Evolutionary conservation across 1,139 yeast species (phyloP).

Genomic region (Yarrowia galli): DNA sequence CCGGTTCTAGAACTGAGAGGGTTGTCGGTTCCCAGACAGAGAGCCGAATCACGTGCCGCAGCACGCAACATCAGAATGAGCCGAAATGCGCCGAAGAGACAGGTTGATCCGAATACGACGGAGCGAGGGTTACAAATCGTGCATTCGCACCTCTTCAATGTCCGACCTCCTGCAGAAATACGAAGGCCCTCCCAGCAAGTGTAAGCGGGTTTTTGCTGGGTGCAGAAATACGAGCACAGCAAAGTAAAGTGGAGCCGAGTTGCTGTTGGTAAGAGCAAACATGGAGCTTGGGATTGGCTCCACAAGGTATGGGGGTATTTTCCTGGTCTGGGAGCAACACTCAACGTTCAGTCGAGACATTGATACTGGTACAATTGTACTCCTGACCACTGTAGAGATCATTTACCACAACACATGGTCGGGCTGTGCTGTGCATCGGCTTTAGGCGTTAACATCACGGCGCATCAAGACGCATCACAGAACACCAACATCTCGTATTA

Average conservation of each 20-base stretch:
- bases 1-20: too few species aligned
- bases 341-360: too few species aligned
- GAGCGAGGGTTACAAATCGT: neutral
- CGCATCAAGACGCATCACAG: too few species aligned
- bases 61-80: too few species aligned
- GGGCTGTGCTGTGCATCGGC: constrained; percentile 10
- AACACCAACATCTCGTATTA: neutral
- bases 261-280: constrained; percentile 6
- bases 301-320: neutral
- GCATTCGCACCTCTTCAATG: neutral
- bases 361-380: too few species aligned
- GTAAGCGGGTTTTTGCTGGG: neutral
- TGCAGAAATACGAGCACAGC: constrained; percentile 34
- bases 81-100: too few species aligned
- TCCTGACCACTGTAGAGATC: too few species aligned
- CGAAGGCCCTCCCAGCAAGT: neutral
- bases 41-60: too few species aligned
- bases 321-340: neutral
- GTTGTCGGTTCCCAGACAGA: too few species aligned
- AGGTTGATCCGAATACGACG: too few species aligned
- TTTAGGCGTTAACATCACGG: constrained; percentile 10
- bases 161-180: constrained; percentile 15
- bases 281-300: neutral
- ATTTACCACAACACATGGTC: too few species aligned
- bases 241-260: constrained; percentile 26